These are phyloP conservation scores for Trifolium repens DNA, from an alignment of 306 rosid genomes.

Conservation along the genomic window DNA sequence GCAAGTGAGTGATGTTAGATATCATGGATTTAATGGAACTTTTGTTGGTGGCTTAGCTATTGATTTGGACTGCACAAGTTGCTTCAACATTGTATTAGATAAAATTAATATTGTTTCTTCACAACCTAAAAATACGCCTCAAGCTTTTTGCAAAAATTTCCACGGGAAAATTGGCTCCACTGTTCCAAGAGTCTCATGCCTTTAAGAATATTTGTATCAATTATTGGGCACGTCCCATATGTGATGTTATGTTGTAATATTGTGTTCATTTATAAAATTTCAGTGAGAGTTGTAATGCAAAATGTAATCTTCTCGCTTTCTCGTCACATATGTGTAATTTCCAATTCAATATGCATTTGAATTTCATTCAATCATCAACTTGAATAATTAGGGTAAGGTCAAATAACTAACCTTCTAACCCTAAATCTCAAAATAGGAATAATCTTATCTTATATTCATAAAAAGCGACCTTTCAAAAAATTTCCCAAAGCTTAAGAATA, in stretches of 20 bases:
- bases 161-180: neutral
- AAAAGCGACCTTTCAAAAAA: no score
- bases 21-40: conserved; percentile 41
- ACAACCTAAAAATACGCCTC: neutral
- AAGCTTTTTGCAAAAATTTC: conserved; percentile 23
- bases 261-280: no score
- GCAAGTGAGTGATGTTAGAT: conserved; percentile 42
- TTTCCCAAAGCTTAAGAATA: no score
- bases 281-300: neutral
- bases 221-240: neutral
- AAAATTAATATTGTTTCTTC: conserved; percentile 25
- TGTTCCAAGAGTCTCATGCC: neutral
- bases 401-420: no score
- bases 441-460: no score
- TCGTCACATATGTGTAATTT: no score
- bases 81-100: conserved; percentile 29
- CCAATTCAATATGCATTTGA: no score
- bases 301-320: no score
- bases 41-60: conserved; percentile 20
- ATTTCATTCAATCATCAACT: no score
- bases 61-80: conserved; percentile 32
- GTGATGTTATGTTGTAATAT: neutral
- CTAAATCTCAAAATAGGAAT: no score
- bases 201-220: neutral
- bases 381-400: no score